Evolutionary conservation across 2,329 filamentous ascomycete species (phyloP).

Genomic region (Coniochaeta ligniaria): DNA sequence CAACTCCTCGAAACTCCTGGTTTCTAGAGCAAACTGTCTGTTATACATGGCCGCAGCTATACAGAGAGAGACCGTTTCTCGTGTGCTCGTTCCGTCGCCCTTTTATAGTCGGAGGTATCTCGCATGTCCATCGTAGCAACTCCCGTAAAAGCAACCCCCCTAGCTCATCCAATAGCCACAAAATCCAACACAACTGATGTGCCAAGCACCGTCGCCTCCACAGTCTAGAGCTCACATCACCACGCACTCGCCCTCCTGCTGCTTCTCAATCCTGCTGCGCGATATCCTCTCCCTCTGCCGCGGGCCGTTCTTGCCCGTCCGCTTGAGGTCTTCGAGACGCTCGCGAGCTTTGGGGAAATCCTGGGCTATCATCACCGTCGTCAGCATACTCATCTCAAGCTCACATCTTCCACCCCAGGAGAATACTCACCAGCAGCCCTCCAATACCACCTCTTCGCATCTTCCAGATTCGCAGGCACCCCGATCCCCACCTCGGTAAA

Average conservation of each 20-base stretch:
- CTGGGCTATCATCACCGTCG: slow-evolving; percentile 57
- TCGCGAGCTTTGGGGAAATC: slow-evolving; percentile 92
- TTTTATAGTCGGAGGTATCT: neutral
- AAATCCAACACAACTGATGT: neutral
- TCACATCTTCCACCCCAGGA: no score
- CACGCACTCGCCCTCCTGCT: slow-evolving; percentile 82
- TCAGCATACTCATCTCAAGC: no score
- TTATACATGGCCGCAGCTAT: neutral
- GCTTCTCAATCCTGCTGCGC: slow-evolving; percentile 71
- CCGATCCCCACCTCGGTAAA: slow-evolving; percentile 95
- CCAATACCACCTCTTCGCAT: slow-evolving; percentile 98
- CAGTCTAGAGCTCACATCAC: slow-evolving; percentile 78
- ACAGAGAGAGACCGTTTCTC: neutral
- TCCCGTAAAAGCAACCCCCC: neutral
- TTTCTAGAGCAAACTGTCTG: no score
- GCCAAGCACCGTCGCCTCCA: no score
- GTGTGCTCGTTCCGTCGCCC: neutral
- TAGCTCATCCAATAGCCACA: neutral
- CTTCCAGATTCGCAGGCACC: slow-evolving; percentile 76
- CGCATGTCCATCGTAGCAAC: neutral
- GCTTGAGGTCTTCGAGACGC: slow-evolving; percentile 85
- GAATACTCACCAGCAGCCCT: slow-evolving; percentile 75
- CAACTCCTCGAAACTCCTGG: no score
- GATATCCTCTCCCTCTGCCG: slow-evolving; percentile 74
- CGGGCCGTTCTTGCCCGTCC: slow-evolving; percentile 62